phyloP scores from a whole-genome alignment of 371 early-diverging fungal species.

The Ecytonucleospora hepatopenaei region DNA sequence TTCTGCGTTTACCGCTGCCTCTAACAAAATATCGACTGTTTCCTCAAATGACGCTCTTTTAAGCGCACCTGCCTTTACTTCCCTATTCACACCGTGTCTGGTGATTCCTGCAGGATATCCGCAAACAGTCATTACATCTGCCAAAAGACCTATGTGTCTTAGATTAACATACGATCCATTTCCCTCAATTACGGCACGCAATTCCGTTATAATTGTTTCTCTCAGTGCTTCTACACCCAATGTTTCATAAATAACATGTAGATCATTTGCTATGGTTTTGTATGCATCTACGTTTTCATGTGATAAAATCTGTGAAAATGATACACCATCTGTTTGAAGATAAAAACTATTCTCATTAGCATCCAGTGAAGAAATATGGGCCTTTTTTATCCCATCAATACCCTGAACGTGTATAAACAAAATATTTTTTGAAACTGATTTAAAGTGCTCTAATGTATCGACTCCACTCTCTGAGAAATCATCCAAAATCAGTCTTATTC shows the following conservation, averaged over 20 bases:
- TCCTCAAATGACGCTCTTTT: constrained; percentile 98
- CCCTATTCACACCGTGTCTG: constrained; percentile 92
- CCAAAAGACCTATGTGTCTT: constrained; percentile 87
- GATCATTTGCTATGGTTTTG: constrained; percentile 76
- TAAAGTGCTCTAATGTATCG: constrained; percentile 67
- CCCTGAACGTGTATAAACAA: constrained; percentile 76
- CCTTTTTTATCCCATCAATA: constrained; percentile 71
- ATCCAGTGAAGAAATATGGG: constrained; percentile 73
- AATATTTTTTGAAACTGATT: constrained; percentile 68
- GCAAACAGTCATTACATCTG: constrained; percentile 93
- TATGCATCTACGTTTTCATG: constrained; percentile 76
- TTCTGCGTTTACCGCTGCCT: constrained; percentile 81
- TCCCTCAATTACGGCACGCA: constrained; percentile 67
- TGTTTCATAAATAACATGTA: constrained; percentile 71
- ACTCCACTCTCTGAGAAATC: too few species aligned
- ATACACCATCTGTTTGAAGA: constrained; percentile 27
- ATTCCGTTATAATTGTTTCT: constrained; percentile 64
- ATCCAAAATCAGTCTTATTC: constrained; percentile 64
- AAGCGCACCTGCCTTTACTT: constrained; percentile 88
- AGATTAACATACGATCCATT: constrained; percentile 90
- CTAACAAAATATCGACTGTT: constrained; percentile 94
- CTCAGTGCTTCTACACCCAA: constrained; percentile 93
- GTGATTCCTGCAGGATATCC: constrained; percentile 95
- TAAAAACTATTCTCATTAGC: too few species aligned
- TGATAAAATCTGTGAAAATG: constrained; percentile 73